Evolutionary conservation across 805 yeast species (phyloP).

Genomic region (Hanseniaspora hatyaiensis): DNA sequence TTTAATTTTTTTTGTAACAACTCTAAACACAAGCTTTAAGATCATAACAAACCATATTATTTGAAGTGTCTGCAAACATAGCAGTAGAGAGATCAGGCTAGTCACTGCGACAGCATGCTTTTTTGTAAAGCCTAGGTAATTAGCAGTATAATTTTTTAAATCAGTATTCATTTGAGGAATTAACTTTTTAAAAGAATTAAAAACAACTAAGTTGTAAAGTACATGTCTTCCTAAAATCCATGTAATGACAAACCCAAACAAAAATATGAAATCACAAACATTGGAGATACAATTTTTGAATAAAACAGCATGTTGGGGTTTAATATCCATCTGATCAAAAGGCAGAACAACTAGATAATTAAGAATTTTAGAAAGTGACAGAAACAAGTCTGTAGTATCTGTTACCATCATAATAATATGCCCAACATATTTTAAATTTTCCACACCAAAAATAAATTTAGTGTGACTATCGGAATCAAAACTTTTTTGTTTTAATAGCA

Average conservation of each 20-base stretch:
- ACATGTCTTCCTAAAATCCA: conserved; percentile 16
- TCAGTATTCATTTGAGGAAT: conserved; percentile 1
- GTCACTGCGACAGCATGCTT: conserved; percentile 3
- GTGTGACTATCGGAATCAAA: no score
- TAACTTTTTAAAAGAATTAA: conserved; percentile 1
- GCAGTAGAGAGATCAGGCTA: not conserved
- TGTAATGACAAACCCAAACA: conserved; percentile 6
- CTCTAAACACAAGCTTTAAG: conserved; percentile 8
- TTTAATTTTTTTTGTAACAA: conserved; percentile 5
- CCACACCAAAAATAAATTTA: conserved; percentile 2
- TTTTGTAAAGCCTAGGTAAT: not conserved
- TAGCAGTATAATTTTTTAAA: not conserved
- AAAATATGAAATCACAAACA: conserved; percentile 6
- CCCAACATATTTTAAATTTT: conserved; percentile 27
- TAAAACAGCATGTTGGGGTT: not conserved
- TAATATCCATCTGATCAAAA: not conserved
- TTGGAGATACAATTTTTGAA: not conserved
- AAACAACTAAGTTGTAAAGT: conserved; percentile 9
- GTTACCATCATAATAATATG: conserved; percentile 64
- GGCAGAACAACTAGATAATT: conserved; percentile 49
- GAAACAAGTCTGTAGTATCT: conserved; percentile 70
- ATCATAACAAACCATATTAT: conserved; percentile 13
- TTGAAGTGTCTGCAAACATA: conserved; percentile 10
- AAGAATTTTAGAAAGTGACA: conserved; percentile 63
- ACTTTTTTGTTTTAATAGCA: not conserved